Evolutionary conservation across 495 filamentous ascomycete species (phyloP).

Genomic region (Penicillium longicatenatum): DNA sequence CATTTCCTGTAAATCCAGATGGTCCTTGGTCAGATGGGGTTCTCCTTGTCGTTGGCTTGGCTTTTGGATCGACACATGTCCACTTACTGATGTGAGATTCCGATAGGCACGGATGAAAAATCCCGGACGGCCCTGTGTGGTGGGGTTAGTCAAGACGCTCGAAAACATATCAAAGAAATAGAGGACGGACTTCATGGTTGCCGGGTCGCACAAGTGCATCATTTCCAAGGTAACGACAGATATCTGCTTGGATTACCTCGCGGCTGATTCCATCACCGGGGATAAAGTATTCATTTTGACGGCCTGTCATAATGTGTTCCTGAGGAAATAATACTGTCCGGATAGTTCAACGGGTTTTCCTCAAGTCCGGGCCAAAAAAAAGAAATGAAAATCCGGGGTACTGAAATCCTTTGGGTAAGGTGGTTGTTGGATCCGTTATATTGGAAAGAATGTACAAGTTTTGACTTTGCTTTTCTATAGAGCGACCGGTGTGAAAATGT

Average conservation of each 20-base stretch:
- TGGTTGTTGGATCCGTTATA: slow-evolving; percentile 25
- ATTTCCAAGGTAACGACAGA: slow-evolving; percentile 89
- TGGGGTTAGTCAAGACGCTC: slow-evolving; percentile 34
- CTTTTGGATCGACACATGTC: slow-evolving; percentile 3
- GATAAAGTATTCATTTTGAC: slow-evolving; percentile 84
- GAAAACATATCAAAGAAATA: slow-evolving; percentile 14
- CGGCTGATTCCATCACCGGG: slow-evolving; percentile 87
- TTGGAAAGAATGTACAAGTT: slow-evolving; percentile 27
- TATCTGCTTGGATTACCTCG: slow-evolving; percentile 93
- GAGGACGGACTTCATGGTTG: slow-evolving; percentile 69
- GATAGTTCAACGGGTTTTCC: slow-evolving; percentile 32
- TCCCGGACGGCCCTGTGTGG: slow-evolving; percentile 64
- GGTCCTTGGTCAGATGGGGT: slow-evolving; percentile 23
- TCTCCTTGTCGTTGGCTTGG: slow-evolving; percentile 13
- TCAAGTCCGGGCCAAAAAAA: slow-evolving; percentile 40
- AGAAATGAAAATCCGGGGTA: slow-evolving; percentile 21
- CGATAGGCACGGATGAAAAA: slow-evolving; percentile 89
- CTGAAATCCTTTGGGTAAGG: slow-evolving; percentile 16
- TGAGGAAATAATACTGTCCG: slow-evolving; percentile 30
- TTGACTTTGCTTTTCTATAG: slow-evolving; percentile 22
- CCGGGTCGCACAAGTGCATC: slow-evolving; percentile 89
- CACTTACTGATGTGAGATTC: slow-evolving; percentile 80
- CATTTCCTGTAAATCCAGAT: slow-evolving; percentile 65
- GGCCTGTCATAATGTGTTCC: slow-evolving; percentile 47
- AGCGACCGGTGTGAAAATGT: slow-evolving; percentile 21